Base-by-base conservation (phyloP, 148 eudicot genomes). In the Rhododendron ferrugineum region DNA sequence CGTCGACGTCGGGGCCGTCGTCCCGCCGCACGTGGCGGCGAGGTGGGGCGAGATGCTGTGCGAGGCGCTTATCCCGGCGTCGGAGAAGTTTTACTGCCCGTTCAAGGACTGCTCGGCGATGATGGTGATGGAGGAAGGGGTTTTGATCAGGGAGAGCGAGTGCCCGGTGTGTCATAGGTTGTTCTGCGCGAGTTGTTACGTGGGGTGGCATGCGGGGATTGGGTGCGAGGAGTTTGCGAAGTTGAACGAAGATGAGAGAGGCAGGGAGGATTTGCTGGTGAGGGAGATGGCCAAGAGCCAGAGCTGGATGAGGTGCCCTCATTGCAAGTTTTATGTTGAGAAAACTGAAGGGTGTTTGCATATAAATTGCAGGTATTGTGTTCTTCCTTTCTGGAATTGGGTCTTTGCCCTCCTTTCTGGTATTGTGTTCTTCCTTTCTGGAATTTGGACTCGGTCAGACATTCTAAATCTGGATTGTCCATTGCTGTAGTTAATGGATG, bases 131-230 rank as follows among this genome's bases (percentile, higher is more conserved):
- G 93, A 93, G 8, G 37, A 49, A 14, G 74, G 22, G 3, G 87
- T 44, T 0, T 86, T 7, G 10, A 88, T 92, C 0, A 50, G 16
- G 46, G 37, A 86, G 28, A 80, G 88, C 0, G 93, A 92, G 80
- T 93, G 96, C 22, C 95, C 94, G 0, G 46, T 82, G 2, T 95
- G 96, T 37, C 46, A 85, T 22, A 85, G 94, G 68, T 56, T 91
- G 87, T 91, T 95, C 52, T 95, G 96, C 34, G 96, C 91, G 0
- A n/a, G 40, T 72, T 93, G 98, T 76, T 73, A 78, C 11, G 93
- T 92, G 37, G 82, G 84, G 6, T 95, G 96, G 98, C 98, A 95
- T 85, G 70, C 18, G 1, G 96, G 90, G 2, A 9, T 92, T 11
- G 78, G 11, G 46, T 93, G 96, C 72, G 89, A 85, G 47, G 95